Evolutionary conservation across 805 yeast species (phyloP).

Genomic region (Middelhovenomyces tepae): DNA sequence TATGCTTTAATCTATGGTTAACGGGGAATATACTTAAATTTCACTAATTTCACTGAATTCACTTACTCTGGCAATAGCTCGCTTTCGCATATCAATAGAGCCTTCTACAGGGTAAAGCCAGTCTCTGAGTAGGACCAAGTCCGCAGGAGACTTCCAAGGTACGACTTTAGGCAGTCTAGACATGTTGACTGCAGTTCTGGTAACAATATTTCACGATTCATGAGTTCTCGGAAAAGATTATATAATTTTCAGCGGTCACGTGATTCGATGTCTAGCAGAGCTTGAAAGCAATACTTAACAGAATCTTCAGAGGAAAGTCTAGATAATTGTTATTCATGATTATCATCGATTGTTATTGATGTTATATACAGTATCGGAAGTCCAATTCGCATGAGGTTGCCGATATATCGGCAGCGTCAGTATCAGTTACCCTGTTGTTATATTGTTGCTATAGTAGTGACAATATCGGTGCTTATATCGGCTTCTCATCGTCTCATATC

Average conservation of each 20-base stretch:
- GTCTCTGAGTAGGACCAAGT: slow-evolving; percentile 37
- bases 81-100: slow-evolving; percentile 25
- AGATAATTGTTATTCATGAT: too few species aligned
- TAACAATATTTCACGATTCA: slow-evolving; percentile 1
- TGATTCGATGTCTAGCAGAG: slow-evolving; percentile 5
- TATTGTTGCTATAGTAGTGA: too few species aligned
- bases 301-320: too few species aligned
- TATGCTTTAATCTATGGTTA: slow-evolving; percentile 35
- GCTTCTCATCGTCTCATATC: too few species aligned
- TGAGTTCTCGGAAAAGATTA: slow-evolving; percentile 5
- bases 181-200: too few species aligned
- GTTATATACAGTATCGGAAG: too few species aligned
- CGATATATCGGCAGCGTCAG: too few species aligned
- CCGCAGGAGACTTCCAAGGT: slow-evolving; percentile 34
- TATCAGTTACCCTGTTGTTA: too few species aligned
- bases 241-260: slow-evolving; percentile 6
- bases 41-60: neutral
- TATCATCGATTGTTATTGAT: too few species aligned
- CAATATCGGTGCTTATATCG: too few species aligned
- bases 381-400: too few species aligned
- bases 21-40: neutral
- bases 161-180: slow-evolving; percentile 25
- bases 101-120: slow-evolving; percentile 41
- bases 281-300: slow-evolving; percentile 2
- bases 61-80: slow-evolving; percentile 43